Evolutionary conservation across 164 flowering plant species (phyloP), one percentile per base, ranked within the genome.

Genomic region (Magnolia officinalis): DNA sequence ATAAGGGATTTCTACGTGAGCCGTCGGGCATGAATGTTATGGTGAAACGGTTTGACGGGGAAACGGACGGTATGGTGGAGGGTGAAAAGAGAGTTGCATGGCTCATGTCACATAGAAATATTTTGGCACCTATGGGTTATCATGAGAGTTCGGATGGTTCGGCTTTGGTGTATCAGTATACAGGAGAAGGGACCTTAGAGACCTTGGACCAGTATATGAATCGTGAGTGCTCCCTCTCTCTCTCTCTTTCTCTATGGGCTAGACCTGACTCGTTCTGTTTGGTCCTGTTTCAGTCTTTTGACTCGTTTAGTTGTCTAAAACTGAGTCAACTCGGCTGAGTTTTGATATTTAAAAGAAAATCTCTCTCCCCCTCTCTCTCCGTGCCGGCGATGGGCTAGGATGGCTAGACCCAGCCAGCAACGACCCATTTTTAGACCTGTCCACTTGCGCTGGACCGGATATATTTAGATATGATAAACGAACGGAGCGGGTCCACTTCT

Each of bases 51-150:
- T 80, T 67, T 67, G 23, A 6, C 16, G 78, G 75, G n/a, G 73
- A 67, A 63, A 77, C 26, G 0, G 51, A 51, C 52, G 71, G 72
- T 37, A 58, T 37, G 6, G 31, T 84, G 24, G 82, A 83, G 76
- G 86, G 86, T 21, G 89, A 83, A 76, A 83, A 70, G 83, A 76
- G 73, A 71, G 87, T 75, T 16, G 72, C 87, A 23, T 10, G 31
- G 45, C 71, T 76, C 4, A 63, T 86, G 80, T 78, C 66, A 45
- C 89, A 86, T 68, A 78, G 66, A 26, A 83, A 83, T 70, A 81
- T 86, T 24, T n/a, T 81, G 66, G 16, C 51, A 9, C 55, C 81
- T 29, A 67, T 73, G 18, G 82, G 78, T 21, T 84, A 83, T 76
- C 82, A 84, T 75, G 71, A 77, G 75, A 80, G 75, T 68, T 73